Conservation (phyloP, 192 early-diverging fungal genomes). For the Backusella parvicylindrica region DNA sequence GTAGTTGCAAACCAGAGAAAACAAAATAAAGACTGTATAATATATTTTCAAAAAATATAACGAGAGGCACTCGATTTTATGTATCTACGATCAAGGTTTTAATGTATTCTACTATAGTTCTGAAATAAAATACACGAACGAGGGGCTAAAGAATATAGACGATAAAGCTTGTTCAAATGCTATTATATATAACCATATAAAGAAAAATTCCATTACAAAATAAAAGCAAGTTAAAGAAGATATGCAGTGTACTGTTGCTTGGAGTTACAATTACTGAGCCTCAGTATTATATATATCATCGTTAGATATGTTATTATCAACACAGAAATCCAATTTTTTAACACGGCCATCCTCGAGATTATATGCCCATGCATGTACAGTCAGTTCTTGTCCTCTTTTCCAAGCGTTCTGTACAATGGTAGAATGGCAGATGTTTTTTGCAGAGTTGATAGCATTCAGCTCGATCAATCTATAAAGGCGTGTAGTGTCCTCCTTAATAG, state of each 20-base stretch:
- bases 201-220: neutral
- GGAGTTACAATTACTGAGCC: neutral
- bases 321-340: neutral
- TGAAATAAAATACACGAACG: too few relatives aligned
- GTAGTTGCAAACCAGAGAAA: too few relatives aligned
- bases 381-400: conserved; percentile 64
- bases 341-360: conserved; percentile 56
- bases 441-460: conserved; percentile 75
- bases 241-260: neutral
- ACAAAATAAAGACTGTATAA: too few relatives aligned
- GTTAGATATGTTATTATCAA: neutral
- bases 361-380: conserved; percentile 73
- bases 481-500: neutral
- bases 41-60: too few relatives aligned
- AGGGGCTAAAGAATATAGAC: too few relatives aligned
- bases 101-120: too few relatives aligned
- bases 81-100: too few relatives aligned
- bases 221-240: neutral
- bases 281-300: neutral
- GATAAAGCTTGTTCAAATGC: too few relatives aligned
- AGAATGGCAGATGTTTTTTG: conserved; percentile 66
- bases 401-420: conserved; percentile 84
- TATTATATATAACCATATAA: neutral
- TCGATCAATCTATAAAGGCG: conserved; percentile 49
- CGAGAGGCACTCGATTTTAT: too few relatives aligned